phyloP scores from a whole-genome alignment of 176 grass and related monocot species.

The Aegilops tauschii region DNA sequence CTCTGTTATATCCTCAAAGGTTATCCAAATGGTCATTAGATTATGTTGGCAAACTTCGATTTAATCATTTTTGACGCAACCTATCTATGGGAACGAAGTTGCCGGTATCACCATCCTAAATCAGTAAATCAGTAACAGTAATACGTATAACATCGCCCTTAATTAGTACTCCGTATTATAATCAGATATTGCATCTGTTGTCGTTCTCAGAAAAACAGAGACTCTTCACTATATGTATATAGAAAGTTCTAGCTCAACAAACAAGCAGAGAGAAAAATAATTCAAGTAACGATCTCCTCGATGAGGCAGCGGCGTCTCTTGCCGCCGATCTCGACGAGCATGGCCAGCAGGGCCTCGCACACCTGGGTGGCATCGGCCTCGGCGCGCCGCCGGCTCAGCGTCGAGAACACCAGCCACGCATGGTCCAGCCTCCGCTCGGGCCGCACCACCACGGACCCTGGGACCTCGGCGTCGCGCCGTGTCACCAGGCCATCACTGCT shows the following conservation, averaged over 20 bases:
- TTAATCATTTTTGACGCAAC: no score
- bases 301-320: slow-evolving; percentile 9
- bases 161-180: no score
- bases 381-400: slow-evolving; percentile 29
- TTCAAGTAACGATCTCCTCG: background rate
- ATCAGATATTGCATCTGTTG: no score
- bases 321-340: slow-evolving; percentile 72
- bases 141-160: no score
- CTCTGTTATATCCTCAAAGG: no score
- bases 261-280: background rate
- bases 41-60: no score
- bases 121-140: no score
- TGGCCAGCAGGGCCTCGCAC: slow-evolving; percentile 70
- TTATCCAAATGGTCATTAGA: no score
- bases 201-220: no score
- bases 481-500: slow-evolving; percentile 77
- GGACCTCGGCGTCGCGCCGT: slow-evolving; percentile 70
- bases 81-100: no score
- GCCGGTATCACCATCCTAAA: no score
- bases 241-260: background rate
- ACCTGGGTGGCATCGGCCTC: slow-evolving; percentile 78
- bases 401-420: slow-evolving; percentile 81
- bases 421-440: slow-evolving; percentile 76
- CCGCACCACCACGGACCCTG: slow-evolving; percentile 76
- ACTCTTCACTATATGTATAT: background rate